phyloP scores from a whole-genome alignment of 495 filamentous ascomycete species.

The Rhypophila decipiens region DNA sequence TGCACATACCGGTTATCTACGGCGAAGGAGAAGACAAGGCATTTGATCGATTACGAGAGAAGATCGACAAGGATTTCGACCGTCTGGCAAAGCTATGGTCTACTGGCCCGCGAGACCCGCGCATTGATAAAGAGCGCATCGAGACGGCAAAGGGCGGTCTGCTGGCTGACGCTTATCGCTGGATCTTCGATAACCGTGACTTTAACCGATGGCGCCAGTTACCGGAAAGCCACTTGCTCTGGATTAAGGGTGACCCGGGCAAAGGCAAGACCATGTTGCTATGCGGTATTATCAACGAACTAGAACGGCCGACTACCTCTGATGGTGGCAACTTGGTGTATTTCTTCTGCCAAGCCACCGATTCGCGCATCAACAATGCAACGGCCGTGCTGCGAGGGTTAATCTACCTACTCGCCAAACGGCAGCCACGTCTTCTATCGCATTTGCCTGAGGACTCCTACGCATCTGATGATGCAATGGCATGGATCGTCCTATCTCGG shows the following conservation, averaged over 20 bases:
- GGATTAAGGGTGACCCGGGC: conserved; percentile 20
- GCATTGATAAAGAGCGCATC: conserved; percentile 32
- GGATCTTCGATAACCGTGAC: conserved; percentile 34
- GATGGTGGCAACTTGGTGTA: conserved; percentile 15
- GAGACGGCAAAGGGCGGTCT: conserved; percentile 35
- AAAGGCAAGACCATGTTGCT: conserved; percentile 49
- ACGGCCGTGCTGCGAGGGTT: conserved; percentile 29
- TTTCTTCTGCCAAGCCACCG: conserved; percentile 40
- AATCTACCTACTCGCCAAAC: conserved; percentile 21
- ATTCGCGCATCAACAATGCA: conserved; percentile 23
- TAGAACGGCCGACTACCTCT: conserved; percentile 8
- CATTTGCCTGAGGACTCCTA: conserved; percentile 24
- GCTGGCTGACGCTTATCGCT: conserved; percentile 34
- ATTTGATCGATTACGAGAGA: conserved; percentile 1
- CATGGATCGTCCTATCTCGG: conserved; percentile 18
- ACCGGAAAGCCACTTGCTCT: conserved; percentile 28
- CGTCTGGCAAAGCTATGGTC: conserved; percentile 1
- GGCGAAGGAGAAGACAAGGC: conserved; percentile 2
- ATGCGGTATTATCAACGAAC: conserved; percentile 34
- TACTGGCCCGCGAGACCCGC: conserved; percentile 16
- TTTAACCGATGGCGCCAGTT: conserved; percentile 29
- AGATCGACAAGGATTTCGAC: neutral
- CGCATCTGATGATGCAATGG: conserved; percentile 26
- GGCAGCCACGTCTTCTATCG: conserved; percentile 20
- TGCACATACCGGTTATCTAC: conserved; percentile 2